phyloP scores from a whole-genome alignment of 768 basidiomycete genomes.

The Agrocybe pediades region DNA sequence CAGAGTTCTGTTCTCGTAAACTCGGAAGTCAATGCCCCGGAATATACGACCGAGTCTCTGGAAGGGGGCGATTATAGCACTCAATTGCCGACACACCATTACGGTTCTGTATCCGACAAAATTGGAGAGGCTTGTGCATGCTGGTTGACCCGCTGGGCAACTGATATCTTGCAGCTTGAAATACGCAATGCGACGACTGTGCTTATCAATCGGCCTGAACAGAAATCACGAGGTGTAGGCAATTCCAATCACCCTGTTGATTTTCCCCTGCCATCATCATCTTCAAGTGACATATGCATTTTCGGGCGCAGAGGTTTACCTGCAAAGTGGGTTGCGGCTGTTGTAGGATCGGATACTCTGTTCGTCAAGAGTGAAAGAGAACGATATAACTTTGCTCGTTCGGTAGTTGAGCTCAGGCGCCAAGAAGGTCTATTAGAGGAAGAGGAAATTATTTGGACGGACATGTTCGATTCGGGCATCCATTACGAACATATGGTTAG shows the following conservation, averaged over 20 bases:
- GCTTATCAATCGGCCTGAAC: not conserved
- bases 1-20: not conserved
- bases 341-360: constrained; percentile 77
- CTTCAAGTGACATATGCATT: constrained; percentile 46
- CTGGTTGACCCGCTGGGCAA: constrained; percentile 88
- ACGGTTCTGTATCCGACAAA: constrained; percentile 89
- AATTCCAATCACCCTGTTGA: constrained; percentile 14
- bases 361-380: constrained; percentile 80
- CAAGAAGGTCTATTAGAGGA: constrained; percentile 49
- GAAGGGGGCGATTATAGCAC: constrained; percentile 18
- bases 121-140: constrained; percentile 88
- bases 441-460: constrained; percentile 72
- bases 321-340: constrained; percentile 71
- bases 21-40: constrained; percentile 2
- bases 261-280: not conserved
- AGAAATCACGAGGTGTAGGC: constrained; percentile 16
- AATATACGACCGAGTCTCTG: not conserved
- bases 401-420: constrained; percentile 75
- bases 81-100: constrained; percentile 50
- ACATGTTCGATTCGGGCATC: constrained; percentile 74
- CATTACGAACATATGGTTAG: constrained; percentile 87
- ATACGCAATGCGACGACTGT: constrained; percentile 15
- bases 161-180: constrained; percentile 74
- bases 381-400: constrained; percentile 76
- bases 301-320: constrained; percentile 78